Base-by-base conservation (phyloP, 2,329 filamentous ascomycete species). In the Orbilia oligospora region DNA sequence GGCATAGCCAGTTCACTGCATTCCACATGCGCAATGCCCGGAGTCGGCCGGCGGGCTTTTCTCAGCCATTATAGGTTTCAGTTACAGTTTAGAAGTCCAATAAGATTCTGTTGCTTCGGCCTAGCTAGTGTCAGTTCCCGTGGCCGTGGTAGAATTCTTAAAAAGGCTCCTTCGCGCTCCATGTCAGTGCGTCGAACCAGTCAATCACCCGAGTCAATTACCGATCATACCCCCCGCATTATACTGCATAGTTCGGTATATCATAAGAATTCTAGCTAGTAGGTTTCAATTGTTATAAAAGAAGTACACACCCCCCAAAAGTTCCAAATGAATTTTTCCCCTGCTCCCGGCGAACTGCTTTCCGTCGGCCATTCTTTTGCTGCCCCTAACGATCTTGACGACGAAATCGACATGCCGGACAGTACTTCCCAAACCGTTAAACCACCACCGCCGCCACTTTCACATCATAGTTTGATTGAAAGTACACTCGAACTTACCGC, bases 391-490 rank as follows among this genome's bases (percentile, higher is more conserved):
- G 69, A 65, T 6, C 61, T 49, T 33, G 46, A 68, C 48, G 49
- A 44, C 41, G 55, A 72, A 41, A n/a, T 20, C 46, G 49, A 27
- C 55, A 78, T 78, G 75, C 75, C 75, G n/a, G 75, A 78, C 48
- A 78, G 75, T 44, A 68, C 75, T 51, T 75, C 76, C 30, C 76
- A 79, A 27, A 79, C 76, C 9, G 55, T 79, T 44, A 75, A 79
- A 22, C 64, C 76, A 5, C 69, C 76, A 24, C 76, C 76, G 8
- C 70, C 76, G 3, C 76, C 71, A 18, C 65, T 73, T 4, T 64
- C 76, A 18, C 69, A 79, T 33, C 70, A 75, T 44, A 75, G 70
- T 53, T 58, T 73, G 46, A 81, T 82, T 69, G 82, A 82, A 69
- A 81, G 78, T n/a, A 77, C 82, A 46, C 71, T 81, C 48, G 73